phyloP scores from a whole-genome alignment of 2,329 filamentous ascomycete genomes.

The Piedraia hortae region DNA sequence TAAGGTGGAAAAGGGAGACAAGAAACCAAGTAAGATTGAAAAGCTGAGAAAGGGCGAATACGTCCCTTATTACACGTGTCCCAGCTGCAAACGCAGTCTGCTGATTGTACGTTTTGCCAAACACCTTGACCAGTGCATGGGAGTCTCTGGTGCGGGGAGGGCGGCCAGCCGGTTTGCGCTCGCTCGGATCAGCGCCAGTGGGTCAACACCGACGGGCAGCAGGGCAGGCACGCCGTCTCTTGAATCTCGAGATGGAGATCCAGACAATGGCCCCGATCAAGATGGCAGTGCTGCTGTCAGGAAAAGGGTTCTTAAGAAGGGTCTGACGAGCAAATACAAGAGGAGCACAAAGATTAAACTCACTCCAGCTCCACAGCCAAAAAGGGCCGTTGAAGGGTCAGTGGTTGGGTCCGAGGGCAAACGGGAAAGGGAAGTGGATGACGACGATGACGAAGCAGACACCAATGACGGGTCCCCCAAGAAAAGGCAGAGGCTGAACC shows the following conservation, averaged over 20 bases:
- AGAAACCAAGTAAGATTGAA: conserved; percentile 15
- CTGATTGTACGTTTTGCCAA: conserved; percentile 32
- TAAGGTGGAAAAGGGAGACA: conserved; percentile 20
- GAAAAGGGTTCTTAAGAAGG: no score
- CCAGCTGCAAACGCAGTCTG: conserved; percentile 31
- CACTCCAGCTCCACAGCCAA: no score
- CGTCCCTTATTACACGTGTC: conserved; percentile 28
- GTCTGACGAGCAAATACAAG: no score
- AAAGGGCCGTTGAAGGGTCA: no score
- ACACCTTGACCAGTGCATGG: conserved; percentile 33
- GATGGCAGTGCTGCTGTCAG: no score
- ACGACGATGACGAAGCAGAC: background rate
- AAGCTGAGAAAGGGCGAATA: conserved; percentile 24
- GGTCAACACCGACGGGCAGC: conserved; percentile 9
- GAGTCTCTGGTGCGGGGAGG: conserved; percentile 24
- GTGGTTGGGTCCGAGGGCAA: no score
- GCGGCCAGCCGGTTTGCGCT: conserved; percentile 23
- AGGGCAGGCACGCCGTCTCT: conserved; percentile 13
- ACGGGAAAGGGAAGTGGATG: no score
- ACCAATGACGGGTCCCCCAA: background rate
- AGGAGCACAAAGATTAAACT: no score
- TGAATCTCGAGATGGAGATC: no score
- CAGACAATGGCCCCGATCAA: no score
- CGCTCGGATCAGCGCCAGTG: conserved; percentile 18
- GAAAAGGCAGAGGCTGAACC: background rate